These are phyloP conservation scores for Pseudocercospora eumusae DNA, from an alignment of 2,329 filamentous ascomycete genomes.

Conservation along the genomic window DNA sequence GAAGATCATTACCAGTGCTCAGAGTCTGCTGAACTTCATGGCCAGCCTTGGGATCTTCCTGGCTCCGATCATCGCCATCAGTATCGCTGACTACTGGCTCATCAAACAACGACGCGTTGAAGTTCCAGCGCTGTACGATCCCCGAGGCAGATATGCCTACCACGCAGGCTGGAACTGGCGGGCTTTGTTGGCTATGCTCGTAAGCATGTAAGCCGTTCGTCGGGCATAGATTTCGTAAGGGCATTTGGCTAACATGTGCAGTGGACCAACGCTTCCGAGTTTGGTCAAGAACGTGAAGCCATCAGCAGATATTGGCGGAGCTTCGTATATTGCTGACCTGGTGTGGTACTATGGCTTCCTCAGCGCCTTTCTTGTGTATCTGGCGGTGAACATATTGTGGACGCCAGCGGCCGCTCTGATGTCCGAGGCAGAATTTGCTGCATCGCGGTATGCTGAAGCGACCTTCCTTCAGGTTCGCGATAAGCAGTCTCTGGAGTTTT, in stretches of 20 bases:
- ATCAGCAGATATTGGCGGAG: neutral
- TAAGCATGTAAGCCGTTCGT: neutral
- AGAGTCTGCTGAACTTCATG: conserved; percentile 60
- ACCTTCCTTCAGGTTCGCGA: neutral
- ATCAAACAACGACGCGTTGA: conserved; percentile 48
- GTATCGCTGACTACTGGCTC: conserved; percentile 59
- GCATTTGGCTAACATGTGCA: too few relatives aligned
- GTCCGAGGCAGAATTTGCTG: neutral
- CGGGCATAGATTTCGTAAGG: too few relatives aligned
- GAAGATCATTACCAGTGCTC: conserved; percentile 64
- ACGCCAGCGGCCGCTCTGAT: neutral
- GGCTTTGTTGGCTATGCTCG: conserved; percentile 57
- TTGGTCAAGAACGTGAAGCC: neutral
- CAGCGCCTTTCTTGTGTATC: neutral
- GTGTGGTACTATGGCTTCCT: conserved; percentile 2
- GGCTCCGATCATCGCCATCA: conserved; percentile 63
- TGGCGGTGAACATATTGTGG: neutral
- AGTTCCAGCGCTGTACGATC: conserved; percentile 55
- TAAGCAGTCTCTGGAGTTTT: neutral
- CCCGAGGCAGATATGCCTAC: conserved; percentile 55
- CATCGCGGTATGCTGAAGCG: neutral
- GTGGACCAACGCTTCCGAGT: conserved; percentile 2
- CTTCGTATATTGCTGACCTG: neutral
- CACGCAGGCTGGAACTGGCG: conserved; percentile 59
- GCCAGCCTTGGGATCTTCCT: conserved; percentile 66